Conservation (phyloP, 805 yeast species). For the Starmerella sp. region DNA sequence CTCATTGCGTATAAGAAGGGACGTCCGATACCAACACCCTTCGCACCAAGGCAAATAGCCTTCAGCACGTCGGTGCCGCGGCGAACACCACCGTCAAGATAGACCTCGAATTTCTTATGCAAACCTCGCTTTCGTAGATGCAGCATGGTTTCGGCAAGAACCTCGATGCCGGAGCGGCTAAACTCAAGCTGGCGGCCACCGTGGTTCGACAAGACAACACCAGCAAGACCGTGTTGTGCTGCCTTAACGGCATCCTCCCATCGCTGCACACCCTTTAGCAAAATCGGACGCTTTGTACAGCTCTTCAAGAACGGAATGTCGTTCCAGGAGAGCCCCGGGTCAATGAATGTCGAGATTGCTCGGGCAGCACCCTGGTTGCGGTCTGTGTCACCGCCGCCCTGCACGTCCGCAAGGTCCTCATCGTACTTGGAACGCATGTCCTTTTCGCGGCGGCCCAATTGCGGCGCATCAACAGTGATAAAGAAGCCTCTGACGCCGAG, state of each 20-base stretch:
- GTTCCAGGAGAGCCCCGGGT: constrained; percentile 34
- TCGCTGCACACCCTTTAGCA: constrained; percentile 76
- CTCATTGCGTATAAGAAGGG: constrained; percentile 69
- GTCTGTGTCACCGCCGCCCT: constrained; percentile 38
- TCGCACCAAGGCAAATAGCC: constrained; percentile 67
- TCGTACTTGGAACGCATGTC: constrained; percentile 61
- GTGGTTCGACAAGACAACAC: constrained; percentile 77
- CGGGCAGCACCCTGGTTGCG: constrained; percentile 73
- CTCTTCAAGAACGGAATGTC: constrained; percentile 1
- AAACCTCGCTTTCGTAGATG: constrained; percentile 25
- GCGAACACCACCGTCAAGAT: constrained; percentile 66
- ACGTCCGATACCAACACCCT: constrained; percentile 63
- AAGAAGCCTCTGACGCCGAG: constrained; percentile 73
- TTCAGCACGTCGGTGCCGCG: constrained; percentile 69
- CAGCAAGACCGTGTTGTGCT: constrained; percentile 57
- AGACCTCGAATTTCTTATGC: constrained; percentile 46
- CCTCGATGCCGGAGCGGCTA: constrained; percentile 60
- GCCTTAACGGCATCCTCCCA: constrained; percentile 69
- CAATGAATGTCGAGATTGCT: constrained; percentile 78
- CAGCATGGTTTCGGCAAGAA: constrained; percentile 62
- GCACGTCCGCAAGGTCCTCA: constrained; percentile 39
- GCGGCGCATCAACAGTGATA: constrained; percentile 79
- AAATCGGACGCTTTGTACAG: constrained; percentile 28
- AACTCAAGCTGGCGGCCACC: constrained; percentile 85
- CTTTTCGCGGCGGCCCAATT: constrained; percentile 81